Evolutionary conservation across 2,329 filamentous ascomycete genomes (phyloP).

Genomic region (Dactylonectria estremocensis): DNA sequence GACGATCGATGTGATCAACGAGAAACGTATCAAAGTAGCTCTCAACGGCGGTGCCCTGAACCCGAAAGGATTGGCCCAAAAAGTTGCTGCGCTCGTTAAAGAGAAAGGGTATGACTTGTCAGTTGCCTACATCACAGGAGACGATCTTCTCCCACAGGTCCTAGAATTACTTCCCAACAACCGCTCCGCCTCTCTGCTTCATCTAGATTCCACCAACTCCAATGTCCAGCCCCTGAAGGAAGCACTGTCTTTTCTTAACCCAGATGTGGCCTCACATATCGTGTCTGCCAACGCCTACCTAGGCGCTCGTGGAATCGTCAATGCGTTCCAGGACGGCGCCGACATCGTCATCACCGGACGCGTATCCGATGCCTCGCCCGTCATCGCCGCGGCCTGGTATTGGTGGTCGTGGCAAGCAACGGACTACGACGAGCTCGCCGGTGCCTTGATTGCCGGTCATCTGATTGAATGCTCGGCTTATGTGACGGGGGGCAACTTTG

Average conservation of each 20-base stretch:
- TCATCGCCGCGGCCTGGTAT: conserved; percentile 67
- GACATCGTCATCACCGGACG: conserved; percentile 61
- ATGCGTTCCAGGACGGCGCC: conserved; percentile 55
- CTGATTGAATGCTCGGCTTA: conserved; percentile 67
- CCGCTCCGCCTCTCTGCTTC: conserved; percentile 42
- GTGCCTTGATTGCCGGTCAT: conserved; percentile 62
- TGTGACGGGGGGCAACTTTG: conserved; percentile 67
- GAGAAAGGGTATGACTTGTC: conserved; percentile 49
- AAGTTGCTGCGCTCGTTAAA: conserved; percentile 40
- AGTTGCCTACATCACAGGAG: conserved; percentile 57
- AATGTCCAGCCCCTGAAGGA: conserved; percentile 37
- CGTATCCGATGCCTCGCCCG: conserved; percentile 61
- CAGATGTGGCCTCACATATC: conserved; percentile 32
- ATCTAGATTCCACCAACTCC: conserved; percentile 37
- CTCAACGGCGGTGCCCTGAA: conserved; percentile 72
- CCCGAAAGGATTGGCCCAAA: conserved; percentile 64
- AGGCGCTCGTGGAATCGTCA: conserved; percentile 61
- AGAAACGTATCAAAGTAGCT: conserved; percentile 68
- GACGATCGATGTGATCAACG: conserved; percentile 52
- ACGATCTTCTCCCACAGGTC: conserved; percentile 51
- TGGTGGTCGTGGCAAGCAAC: conserved; percentile 65
- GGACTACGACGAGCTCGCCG: conserved; percentile 63
- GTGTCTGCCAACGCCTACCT: conserved; percentile 64
- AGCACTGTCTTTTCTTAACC: conserved; percentile 34
- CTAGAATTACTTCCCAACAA: not conserved